Evolutionary conservation across 176 grass and related monocot genomes (phyloP).

Genomic region (Cenchrus americanus): DNA sequence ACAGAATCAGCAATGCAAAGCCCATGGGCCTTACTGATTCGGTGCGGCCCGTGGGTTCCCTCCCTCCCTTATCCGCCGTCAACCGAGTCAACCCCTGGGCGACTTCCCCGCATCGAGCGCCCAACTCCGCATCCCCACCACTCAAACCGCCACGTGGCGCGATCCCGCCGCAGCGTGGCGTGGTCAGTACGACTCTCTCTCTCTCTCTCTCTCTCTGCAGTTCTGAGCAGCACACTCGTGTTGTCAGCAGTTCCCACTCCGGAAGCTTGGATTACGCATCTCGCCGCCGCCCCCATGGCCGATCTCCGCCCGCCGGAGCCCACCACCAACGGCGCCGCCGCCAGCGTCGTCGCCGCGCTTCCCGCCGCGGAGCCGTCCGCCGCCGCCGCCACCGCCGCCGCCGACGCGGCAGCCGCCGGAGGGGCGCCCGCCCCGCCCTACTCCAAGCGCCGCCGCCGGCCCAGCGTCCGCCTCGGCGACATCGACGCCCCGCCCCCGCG

Average conservation of each 20-base stretch:
- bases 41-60: not conserved
- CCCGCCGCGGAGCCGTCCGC: not conserved
- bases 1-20: no score
- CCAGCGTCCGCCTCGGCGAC: constrained; percentile 90
- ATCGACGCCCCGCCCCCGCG: constrained; percentile 58
- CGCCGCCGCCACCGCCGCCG: constrained; percentile 26
- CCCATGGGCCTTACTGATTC: no score
- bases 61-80: not conserved
- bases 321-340: constrained; percentile 38
- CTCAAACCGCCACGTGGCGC: not conserved
- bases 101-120: constrained; percentile 20
- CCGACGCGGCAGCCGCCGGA: not conserved
- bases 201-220: no score
- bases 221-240: not conserved
- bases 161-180: not conserved
- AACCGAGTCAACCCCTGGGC: constrained; percentile 35
- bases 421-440: constrained; percentile 31
- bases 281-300: constrained; percentile 59
- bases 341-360: not conserved
- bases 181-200: not conserved
- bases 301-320: constrained; percentile 62
- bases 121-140: constrained; percentile 31
- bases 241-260: constrained; percentile 7
- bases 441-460: constrained; percentile 90
- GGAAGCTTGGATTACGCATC: constrained; percentile 53